phyloP scores from a whole-genome alignment of 805 yeast species.

The Myxozyma geophila region DNA sequence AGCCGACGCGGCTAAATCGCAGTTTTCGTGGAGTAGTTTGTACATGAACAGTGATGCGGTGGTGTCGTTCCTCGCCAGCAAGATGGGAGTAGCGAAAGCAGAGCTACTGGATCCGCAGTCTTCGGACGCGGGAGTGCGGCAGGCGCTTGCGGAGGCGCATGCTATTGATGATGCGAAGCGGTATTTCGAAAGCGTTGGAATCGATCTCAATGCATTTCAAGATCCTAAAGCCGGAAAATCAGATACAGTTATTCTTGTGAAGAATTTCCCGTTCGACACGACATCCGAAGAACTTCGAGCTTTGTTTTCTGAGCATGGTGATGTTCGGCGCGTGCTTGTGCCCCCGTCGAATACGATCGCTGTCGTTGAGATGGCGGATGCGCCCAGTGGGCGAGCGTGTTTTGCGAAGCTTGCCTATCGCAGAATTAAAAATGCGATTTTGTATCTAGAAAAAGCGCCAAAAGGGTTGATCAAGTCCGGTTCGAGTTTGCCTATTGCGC shows the following conservation, averaged over 20 bases:
- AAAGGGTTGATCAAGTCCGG: constrained; percentile 69
- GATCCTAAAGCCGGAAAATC: constrained; percentile 58
- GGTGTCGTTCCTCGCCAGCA: constrained; percentile 81
- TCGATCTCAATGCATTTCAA: constrained; percentile 76
- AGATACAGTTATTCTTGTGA: constrained; percentile 78
- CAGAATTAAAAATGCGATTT: constrained; percentile 81
- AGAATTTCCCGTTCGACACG: constrained; percentile 91
- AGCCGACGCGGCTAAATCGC: constrained; percentile 80
- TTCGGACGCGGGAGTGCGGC: constrained; percentile 88
- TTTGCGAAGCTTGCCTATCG: constrained; percentile 85
- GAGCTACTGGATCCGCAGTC: constrained; percentile 87
- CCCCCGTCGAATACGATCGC: constrained; percentile 98
- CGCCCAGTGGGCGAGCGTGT: constrained; percentile 85
- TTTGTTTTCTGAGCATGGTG: constrained; percentile 79
- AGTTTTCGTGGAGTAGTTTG: constrained; percentile 94
- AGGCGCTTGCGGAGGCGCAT: constrained; percentile 96
- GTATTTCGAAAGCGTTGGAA: constrained; percentile 83
- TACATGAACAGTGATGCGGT: constrained; percentile 92
- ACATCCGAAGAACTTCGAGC: constrained; percentile 79
- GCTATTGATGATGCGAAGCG: constrained; percentile 89
- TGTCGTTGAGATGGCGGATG: constrained; percentile 82
- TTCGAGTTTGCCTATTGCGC: constrained; percentile 20
- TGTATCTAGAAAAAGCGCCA: constrained; percentile 95
- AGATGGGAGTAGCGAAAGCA: constrained; percentile 80
- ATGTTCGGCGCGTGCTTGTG: constrained; percentile 77